A percentile compares a stretch with the other conserved stretches of the same genome.
Conservation (phyloP, 495 filamentous ascomycete genomes). For the Hypoxylon fragiforme region DNA sequence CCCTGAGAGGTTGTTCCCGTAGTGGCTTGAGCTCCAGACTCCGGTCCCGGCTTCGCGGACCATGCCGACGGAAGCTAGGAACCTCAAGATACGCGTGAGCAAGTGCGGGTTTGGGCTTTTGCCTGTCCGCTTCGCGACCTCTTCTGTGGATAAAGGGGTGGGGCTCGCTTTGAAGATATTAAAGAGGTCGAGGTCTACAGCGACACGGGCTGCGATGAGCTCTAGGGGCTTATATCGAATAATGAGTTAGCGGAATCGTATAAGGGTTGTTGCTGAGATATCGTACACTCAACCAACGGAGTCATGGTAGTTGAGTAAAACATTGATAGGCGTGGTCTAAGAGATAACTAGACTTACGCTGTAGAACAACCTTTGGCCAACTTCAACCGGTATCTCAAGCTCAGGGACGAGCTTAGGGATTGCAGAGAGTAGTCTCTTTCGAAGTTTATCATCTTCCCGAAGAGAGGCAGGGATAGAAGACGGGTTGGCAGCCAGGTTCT, state of each 20-base stretch:
- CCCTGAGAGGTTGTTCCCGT: conserved; percentile 28
- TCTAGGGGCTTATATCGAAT: conserved; percentile 14
- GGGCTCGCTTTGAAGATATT: conserved; percentile 10
- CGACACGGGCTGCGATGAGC: conserved; percentile 10
- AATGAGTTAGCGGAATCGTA: not conserved
- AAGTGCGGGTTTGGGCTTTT: conserved; percentile 19
- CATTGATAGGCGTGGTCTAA: too few species aligned
- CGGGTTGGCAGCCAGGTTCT: conserved; percentile 3
- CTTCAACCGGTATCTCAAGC: conserved; percentile 19
- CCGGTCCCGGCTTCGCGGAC: conserved; percentile 17
- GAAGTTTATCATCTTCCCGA: conserved; percentile 13
- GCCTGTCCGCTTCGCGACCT: conserved; percentile 14
- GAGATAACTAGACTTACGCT: conserved; percentile 11
- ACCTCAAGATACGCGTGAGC: conserved; percentile 22
- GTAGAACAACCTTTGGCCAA: conserved; percentile 21
- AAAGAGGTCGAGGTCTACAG: conserved; percentile 25
- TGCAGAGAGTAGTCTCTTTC: conserved; percentile 18
- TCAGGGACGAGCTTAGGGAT: conserved; percentile 15
- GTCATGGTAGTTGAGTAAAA: too few species aligned
- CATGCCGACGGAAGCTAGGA: conserved; percentile 18
- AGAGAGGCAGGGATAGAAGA: not conserved
- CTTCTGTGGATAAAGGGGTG: conserved; percentile 18
- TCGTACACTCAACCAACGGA: too few species aligned
- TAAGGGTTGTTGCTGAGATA: too few species aligned
- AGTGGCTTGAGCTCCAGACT: conserved; percentile 24